These are phyloP conservation scores for Rhizopogon sp. DNA, from an alignment of 768 basidiomycete species.

Conservation along the genomic window DNA sequence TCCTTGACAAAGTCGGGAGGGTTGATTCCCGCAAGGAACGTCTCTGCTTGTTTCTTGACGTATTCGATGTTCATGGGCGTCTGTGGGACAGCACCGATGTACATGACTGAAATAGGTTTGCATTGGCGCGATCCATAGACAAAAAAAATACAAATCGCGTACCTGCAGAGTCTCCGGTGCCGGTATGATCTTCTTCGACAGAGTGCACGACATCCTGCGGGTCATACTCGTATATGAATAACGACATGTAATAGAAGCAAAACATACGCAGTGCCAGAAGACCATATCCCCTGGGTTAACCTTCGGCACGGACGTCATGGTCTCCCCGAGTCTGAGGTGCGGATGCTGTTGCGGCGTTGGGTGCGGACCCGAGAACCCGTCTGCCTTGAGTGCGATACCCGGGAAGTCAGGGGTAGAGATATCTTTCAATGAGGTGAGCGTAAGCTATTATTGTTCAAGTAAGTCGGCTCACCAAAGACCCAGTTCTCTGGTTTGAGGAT, in stretches of 20 bases:
- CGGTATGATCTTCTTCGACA: constrained; percentile 49
- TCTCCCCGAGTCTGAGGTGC: constrained; percentile 55
- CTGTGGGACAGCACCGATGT: constrained; percentile 69
- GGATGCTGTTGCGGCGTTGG: constrained; percentile 60
- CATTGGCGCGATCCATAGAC: background rate
- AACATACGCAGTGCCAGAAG: constrained; percentile 65
- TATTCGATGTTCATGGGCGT: constrained; percentile 61
- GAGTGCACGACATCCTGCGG: constrained; percentile 41
- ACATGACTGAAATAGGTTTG: constrained; percentile 50
- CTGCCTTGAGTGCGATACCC: constrained; percentile 31
- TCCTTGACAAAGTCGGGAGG: constrained; percentile 71
- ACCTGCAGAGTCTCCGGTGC: constrained; percentile 55
- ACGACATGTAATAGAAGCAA: background rate
- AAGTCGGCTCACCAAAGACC: constrained; percentile 36
- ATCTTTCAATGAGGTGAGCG: constrained; percentile 26
- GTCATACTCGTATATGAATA: background rate
- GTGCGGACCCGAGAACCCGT: constrained; percentile 34
- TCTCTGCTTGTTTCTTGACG: constrained; percentile 54
- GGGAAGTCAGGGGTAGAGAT: constrained; percentile 45
- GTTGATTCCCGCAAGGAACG: constrained; percentile 56
- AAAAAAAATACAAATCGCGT: background rate
- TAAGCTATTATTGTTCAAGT: background rate
- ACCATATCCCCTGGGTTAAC: constrained; percentile 76
- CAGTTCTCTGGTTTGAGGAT: constrained; percentile 47
- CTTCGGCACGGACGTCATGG: constrained; percentile 67